Evolutionary conservation across 2,329 filamentous ascomycete species (phyloP).

Genomic region (Apiospora koreana): DNA sequence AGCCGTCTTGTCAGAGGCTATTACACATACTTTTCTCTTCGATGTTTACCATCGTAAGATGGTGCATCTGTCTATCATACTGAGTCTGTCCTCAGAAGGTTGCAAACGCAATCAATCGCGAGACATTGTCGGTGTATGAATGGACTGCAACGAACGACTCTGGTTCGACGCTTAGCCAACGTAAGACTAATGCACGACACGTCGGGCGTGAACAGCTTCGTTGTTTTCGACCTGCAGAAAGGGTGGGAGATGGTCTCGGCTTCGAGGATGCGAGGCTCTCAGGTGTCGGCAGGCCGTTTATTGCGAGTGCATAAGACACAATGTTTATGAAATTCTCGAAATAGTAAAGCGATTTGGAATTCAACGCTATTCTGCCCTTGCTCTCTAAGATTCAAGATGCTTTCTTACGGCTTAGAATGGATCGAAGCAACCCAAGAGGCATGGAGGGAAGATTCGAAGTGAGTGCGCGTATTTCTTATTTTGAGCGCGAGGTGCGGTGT

Average conservation of each 20-base stretch:
- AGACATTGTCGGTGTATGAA: neutral
- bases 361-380: too few relatives aligned
- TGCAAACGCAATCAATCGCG: neutral
- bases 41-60: neutral
- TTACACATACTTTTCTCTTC: neutral
- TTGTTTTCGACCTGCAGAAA: neutral
- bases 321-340: too few relatives aligned
- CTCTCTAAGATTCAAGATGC: too few relatives aligned
- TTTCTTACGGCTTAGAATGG: too few relatives aligned
- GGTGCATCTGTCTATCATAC: neutral
- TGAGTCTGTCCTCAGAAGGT: neutral
- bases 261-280: neutral
- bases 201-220: neutral
- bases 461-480: too few relatives aligned
- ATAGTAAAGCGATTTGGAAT: too few relatives aligned
- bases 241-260: neutral
- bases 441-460: too few relatives aligned
- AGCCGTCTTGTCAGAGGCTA: neutral
- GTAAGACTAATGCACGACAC: neutral
- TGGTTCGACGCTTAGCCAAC: neutral
- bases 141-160: neutral
- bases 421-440: too few relatives aligned
- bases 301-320: too few relatives aligned
- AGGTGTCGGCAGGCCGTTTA: neutral
- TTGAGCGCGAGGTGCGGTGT: neutral